Evolutionary conservation across 1,284 basidiomycete genomes (phyloP), one percentile per base, ranked within the genome.

Genomic region (Prillingera fragicola): DNA sequence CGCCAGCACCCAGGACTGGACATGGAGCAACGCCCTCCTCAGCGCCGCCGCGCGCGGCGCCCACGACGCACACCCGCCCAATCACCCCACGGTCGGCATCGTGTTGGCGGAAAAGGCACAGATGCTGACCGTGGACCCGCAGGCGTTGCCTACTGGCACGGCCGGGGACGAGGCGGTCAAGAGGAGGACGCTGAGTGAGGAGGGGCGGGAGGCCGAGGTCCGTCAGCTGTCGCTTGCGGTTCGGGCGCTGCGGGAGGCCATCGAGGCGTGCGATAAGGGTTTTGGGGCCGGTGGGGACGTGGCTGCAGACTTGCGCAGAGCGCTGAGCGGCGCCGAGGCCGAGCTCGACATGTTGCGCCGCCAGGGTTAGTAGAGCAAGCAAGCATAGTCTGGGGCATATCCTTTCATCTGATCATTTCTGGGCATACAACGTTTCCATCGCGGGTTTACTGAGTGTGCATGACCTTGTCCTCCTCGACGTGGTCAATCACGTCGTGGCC

Each of bases 31-130:
- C 43, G 73, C 77, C n/a, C 75, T 75, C 5, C 77, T 82, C 1
- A 76, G 76, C 8, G 75, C 75, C 37, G 74, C 80, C 4, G 74
- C 75, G n/a, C 73, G 76, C 1, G 88, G 82, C 0, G 55, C 69
- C 83, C 14, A 67, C 69, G 64, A 62, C 3, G 63, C 87, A 4
- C 77, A 87, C 19, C 65, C 75, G 0, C 65, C 74, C 13, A 85
- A 85, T 3, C 90, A 95, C 65, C 90, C 91, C 0, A 78, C 84
- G 1, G 77, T 85, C 5, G 87, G 79, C 0, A 70, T 95, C 27
- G 80, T 84, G 5, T 72, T 85, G 6, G 81, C 84, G 2, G 87
- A 91, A 61, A 73, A 88, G 14, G 88, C 85, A 0, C 90, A 89
- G 65, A 71, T 91, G 3, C 74, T 90, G 62, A 26, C 78, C 73